phyloP scores from a whole-genome alignment of 2,329 filamentous ascomycete genomes.

The Scortechinia acanthostroma region DNA sequence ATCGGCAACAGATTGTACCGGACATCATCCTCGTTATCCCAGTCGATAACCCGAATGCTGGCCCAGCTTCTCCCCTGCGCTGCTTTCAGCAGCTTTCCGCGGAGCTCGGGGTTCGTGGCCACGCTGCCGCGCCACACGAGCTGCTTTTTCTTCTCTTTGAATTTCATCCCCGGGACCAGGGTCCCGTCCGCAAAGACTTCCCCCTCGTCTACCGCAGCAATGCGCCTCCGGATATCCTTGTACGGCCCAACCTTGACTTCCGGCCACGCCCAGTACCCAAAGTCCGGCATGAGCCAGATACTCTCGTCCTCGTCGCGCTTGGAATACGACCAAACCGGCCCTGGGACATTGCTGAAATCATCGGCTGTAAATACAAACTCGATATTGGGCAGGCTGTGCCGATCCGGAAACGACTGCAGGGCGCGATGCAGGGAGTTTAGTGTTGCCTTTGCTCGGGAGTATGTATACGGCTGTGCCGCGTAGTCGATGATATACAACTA shows the following conservation, averaged over 20 bases:
- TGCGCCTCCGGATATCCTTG: conserved; percentile 26
- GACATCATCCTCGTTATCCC: conserved; percentile 22
- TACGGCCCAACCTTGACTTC: conserved; percentile 33
- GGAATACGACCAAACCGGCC: conserved; percentile 32
- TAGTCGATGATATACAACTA: conserved; percentile 6
- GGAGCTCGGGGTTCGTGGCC: conserved; percentile 4
- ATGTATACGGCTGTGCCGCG: conserved; percentile 8
- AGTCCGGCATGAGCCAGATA: conserved; percentile 42
- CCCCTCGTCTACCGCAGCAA: conserved; percentile 23
- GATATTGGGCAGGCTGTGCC: conserved; percentile 30
- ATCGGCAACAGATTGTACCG: conserved; percentile 33
- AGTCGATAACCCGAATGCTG: conserved; percentile 4
- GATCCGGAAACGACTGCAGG: conserved; percentile 25
- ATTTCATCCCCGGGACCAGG: conserved; percentile 4
- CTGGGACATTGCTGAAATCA: conserved; percentile 23
- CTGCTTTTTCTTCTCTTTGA: conserved; percentile 5
- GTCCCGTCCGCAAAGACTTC: conserved; percentile 6
- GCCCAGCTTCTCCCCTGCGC: conserved; percentile 4
- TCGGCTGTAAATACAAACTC: conserved; percentile 38
- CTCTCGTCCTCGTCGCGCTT: conserved; percentile 23
- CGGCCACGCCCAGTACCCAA: conserved; percentile 43
- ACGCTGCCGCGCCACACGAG: conserved; percentile 5
- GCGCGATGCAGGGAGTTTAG: conserved; percentile 37
- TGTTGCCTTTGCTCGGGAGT: conserved; percentile 23
- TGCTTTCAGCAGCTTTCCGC: conserved; percentile 3